phyloP scores from a whole-genome alignment of 177 flowering plant genomes.

The Vitis hybrid region DNA sequence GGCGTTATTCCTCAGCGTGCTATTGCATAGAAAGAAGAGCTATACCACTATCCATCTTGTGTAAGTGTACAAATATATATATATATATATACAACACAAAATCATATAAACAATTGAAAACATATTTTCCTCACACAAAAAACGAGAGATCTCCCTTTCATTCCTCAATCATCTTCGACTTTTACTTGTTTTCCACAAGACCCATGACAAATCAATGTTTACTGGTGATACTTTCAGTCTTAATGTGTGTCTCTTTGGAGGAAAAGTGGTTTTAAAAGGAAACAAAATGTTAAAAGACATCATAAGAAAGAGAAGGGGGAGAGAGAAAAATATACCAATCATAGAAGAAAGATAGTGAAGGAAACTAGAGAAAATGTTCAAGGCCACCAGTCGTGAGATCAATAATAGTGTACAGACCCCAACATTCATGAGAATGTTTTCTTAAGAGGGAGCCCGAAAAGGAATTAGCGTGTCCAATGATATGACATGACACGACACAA shows the following conservation, averaged over 20 bases:
- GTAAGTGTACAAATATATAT: slow-evolving; percentile 11
- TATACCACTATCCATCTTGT: slow-evolving; percentile 26
- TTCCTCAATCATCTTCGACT: slow-evolving; percentile 77
- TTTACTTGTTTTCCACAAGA: slow-evolving; percentile 30
- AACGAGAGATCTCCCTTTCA: slow-evolving; percentile 72
- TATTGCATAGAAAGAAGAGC: slow-evolving; percentile 68
- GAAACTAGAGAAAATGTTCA: neutral
- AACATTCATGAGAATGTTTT: neutral
- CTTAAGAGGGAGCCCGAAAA: slow-evolving; percentile 16
- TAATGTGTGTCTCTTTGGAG: slow-evolving; percentile 13
- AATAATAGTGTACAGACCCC: neutral
- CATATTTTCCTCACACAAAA: slow-evolving; percentile 39
- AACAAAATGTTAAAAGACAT: neutral
- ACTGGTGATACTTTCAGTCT: slow-evolving; percentile 20
- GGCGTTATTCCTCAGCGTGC: slow-evolving; percentile 50
- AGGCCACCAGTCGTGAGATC: neutral
- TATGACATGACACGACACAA: slow-evolving; percentile 12
- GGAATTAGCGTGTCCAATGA: slow-evolving; percentile 13
- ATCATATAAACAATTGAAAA: slow-evolving; percentile 6
- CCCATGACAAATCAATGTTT: slow-evolving; percentile 25
- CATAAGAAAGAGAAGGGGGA: neutral
- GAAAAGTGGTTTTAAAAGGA: slow-evolving; percentile 5
- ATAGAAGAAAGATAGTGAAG: neutral
- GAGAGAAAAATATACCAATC: slow-evolving; percentile 1
- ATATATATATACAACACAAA: neutral